Evolutionary conservation across 306 rosid species (phyloP).

Genomic region (Cucurbita ficifolia): DNA sequence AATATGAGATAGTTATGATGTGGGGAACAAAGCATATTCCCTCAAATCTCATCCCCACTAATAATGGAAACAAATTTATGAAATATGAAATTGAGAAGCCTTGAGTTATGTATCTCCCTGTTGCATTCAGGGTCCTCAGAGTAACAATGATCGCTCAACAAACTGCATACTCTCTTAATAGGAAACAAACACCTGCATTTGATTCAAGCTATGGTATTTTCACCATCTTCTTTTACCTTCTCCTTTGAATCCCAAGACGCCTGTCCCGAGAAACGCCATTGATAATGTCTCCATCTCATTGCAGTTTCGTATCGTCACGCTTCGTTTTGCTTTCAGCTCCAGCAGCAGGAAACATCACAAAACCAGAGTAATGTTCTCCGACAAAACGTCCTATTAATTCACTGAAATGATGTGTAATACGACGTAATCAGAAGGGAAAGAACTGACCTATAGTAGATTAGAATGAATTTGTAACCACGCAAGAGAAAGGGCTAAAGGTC

Average conservation of each 20-base stretch:
- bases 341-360: background rate
- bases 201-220: background rate
- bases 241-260: background rate
- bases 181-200: background rate
- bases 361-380: background rate
- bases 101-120: background rate
- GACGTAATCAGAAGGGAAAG: background rate
- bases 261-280: background rate
- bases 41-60: background rate
- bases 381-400: background rate
- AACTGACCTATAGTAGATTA: background rate
- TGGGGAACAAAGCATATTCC: background rate
- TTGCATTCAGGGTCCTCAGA: background rate
- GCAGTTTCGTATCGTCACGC: background rate
- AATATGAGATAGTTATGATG: background rate
- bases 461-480: background rate
- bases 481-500: too few relatives aligned
- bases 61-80: background rate
- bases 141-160: background rate
- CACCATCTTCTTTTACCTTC: background rate
- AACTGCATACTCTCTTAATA: background rate
- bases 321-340: background rate
- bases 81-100: background rate
- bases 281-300: background rate
- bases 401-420: background rate